Conservation (phyloP, 2,329 filamentous ascomycete genomes). For the Aaosphaeria pasadenensis region DNA sequence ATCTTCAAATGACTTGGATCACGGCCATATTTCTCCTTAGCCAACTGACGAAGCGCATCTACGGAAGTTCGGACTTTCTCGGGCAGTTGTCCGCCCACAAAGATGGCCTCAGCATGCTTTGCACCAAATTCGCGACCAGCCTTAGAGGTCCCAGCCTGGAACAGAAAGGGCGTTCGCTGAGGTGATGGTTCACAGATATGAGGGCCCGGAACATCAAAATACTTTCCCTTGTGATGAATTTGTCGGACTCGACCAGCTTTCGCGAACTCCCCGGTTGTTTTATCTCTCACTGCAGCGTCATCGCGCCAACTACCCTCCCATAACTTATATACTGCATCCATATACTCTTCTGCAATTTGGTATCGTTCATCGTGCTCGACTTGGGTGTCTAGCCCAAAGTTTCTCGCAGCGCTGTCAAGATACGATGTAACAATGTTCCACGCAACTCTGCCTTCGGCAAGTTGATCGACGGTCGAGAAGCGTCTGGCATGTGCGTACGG, state of each 20-base stretch:
- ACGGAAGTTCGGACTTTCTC: conserved; percentile 57
- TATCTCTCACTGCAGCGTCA: conserved; percentile 59
- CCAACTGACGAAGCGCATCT: conserved; percentile 56
- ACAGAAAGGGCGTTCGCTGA: conserved; percentile 63
- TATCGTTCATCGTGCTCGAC: conserved; percentile 65
- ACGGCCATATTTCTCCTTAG: conserved; percentile 52
- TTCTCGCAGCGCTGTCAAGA: conserved; percentile 61
- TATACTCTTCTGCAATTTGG: conserved; percentile 64
- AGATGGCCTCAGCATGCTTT: conserved; percentile 67
- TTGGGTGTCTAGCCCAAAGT: conserved; percentile 55
- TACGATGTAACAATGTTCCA: conserved; percentile 62
- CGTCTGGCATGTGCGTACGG: conserved; percentile 62
- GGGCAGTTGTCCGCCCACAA: conserved; percentile 61
- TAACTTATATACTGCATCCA: conserved; percentile 65
- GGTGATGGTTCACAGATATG: conserved; percentile 65
- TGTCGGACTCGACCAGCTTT: conserved; percentile 54
- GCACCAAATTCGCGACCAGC: conserved; percentile 64
- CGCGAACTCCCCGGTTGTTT: conserved; percentile 55
- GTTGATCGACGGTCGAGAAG: conserved; percentile 62
- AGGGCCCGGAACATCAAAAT: conserved; percentile 63
- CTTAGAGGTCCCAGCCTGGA: conserved; percentile 65
- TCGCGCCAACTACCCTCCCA: conserved; percentile 63
- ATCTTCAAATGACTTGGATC: conserved; percentile 62
- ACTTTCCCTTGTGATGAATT: conserved; percentile 64
- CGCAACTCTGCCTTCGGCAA: conserved; percentile 53